These are phyloP conservation scores for Scedosporium boydii DNA, from an alignment of 2,329 filamentous ascomycete genomes.

Conservation along the genomic window DNA sequence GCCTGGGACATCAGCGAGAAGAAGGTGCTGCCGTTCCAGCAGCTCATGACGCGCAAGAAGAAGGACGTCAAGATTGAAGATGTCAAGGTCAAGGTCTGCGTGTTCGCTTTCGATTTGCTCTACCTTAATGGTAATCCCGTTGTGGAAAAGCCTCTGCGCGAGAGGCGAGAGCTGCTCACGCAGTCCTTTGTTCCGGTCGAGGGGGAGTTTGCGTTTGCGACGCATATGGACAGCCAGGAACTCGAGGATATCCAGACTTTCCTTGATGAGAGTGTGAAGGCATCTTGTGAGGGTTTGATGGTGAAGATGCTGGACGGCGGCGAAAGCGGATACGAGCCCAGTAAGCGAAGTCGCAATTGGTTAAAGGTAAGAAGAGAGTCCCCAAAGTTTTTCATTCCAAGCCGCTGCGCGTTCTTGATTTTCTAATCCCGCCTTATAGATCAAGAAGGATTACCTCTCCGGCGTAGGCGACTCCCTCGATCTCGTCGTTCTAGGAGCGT, in stretches of 20 bases:
- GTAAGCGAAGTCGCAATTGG: slow-evolving; percentile 95
- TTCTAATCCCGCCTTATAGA: slow-evolving; percentile 31
- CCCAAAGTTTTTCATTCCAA: neutral
- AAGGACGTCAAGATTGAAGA: slow-evolving; percentile 96
- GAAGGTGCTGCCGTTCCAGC: slow-evolving; percentile 94
- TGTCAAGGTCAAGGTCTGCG: slow-evolving; percentile 92
- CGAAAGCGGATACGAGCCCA: slow-evolving; percentile 92
- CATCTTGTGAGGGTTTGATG: slow-evolving; percentile 95
- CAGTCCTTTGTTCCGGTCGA: slow-evolving; percentile 67
- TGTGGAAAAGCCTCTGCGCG: slow-evolving; percentile 77
- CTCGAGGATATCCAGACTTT: slow-evolving; percentile 89
- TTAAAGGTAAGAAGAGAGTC: slow-evolving; percentile 59
- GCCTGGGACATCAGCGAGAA: slow-evolving; percentile 94
- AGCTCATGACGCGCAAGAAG: slow-evolving; percentile 94
- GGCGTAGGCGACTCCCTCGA: slow-evolving; percentile 94
- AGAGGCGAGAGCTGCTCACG: slow-evolving; percentile 68
- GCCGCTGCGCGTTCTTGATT: slow-evolving; percentile 1
- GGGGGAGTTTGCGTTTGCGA: slow-evolving; percentile 87
- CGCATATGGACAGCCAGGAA: slow-evolving; percentile 76
- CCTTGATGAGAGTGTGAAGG: slow-evolving; percentile 89
- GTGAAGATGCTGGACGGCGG: slow-evolving; percentile 96
- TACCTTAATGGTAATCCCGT: slow-evolving; percentile 88
- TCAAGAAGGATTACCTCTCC: slow-evolving; percentile 96
- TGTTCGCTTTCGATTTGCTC: slow-evolving; percentile 91
- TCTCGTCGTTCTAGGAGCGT: slow-evolving; percentile 89